phyloP scores from a whole-genome alignment of 148 eudicot species.

The Amaranthus cruentus region DNA sequence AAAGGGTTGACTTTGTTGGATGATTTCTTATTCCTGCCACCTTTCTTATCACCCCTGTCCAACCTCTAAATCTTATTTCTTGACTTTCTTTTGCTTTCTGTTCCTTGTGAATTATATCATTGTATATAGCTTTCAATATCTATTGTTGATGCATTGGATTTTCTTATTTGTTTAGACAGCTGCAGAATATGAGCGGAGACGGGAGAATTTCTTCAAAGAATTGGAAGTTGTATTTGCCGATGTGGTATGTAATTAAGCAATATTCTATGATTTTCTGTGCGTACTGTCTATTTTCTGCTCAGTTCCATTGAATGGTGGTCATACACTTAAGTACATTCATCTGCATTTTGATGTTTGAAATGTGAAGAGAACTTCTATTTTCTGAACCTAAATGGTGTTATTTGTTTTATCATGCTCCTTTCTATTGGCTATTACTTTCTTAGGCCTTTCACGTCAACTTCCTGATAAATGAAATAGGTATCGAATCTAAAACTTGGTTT shows the following conservation, averaged over 20 bases:
- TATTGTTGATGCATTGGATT: slow-evolving; percentile 11
- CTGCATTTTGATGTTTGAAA: neutral
- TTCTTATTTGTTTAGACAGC: slow-evolving; percentile 46
- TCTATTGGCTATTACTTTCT: neutral
- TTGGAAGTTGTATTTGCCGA: slow-evolving; percentile 77
- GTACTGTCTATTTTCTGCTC: neutral
- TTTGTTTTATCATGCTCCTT: neutral
- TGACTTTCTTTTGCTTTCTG: neutral
- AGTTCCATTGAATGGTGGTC: neutral
- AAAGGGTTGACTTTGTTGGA: neutral
- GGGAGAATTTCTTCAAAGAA: slow-evolving; percentile 88
- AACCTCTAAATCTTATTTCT: neutral
- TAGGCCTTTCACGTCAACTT: neutral
- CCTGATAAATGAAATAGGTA: too few species aligned
- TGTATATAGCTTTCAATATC: neutral
- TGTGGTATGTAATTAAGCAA: slow-evolving; percentile 53
- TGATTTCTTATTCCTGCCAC: slow-evolving; percentile 5
- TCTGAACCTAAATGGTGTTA: neutral
- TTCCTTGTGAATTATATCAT: neutral
- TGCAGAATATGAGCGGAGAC: slow-evolving; percentile 71
- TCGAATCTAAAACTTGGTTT: neutral
- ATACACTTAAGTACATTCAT: neutral
- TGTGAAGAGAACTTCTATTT: neutral
- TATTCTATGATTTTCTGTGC: neutral
- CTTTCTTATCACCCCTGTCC: neutral